Evolutionary conservation across 306 rosid species (phyloP), one percentile per base, ranked within the genome.

Genomic region (Cicer yamashitae): DNA sequence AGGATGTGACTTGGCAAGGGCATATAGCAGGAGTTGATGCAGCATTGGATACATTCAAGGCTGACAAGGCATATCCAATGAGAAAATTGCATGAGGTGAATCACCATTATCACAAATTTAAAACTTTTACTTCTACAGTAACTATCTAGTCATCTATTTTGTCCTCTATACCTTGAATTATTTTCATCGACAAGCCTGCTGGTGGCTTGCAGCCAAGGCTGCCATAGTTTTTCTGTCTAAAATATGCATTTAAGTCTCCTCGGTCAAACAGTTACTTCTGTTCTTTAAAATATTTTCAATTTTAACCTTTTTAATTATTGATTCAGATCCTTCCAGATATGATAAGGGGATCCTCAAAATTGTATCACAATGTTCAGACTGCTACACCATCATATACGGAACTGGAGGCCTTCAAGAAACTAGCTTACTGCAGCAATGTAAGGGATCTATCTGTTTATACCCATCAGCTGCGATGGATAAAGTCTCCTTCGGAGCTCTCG

Each of bases 1-100:
- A 94, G 97, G 98, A 94, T 84, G 89, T 90, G 65, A 88, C 81
- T 82, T 94, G 98, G 98, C 91, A 91, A 87, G 99, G 99, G 69
- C 63, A 83, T 67, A 71, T 74, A 82, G 99, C 96, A 10, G 97
- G 96, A 81, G 92, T 88, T 75, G 88, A 85, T 59, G 93, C 84
- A 77, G 99, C 99, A 61, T 60, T 89, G 76, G 87, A 85, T 59
- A 81, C 75, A n/a, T 94, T 94, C 84, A 89, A 79, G 92, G 97
- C 96, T 53, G 93, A 92, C 56, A 86, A 67, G 78, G 96, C 97
- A 51, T 92, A 89, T 81, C 91, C 99, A 51, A 74, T 90, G 80
- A 80, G 76, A 51, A 89, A 87, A 79, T 77, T 94, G 82, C 87
- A 62, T 48, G 92, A 90, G 90, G 99, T 91, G 73, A 87, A 82